Evolutionary conservation across 768 basidiomycete species (phyloP).

Genomic region (Xerocomellus dryophilus): DNA sequence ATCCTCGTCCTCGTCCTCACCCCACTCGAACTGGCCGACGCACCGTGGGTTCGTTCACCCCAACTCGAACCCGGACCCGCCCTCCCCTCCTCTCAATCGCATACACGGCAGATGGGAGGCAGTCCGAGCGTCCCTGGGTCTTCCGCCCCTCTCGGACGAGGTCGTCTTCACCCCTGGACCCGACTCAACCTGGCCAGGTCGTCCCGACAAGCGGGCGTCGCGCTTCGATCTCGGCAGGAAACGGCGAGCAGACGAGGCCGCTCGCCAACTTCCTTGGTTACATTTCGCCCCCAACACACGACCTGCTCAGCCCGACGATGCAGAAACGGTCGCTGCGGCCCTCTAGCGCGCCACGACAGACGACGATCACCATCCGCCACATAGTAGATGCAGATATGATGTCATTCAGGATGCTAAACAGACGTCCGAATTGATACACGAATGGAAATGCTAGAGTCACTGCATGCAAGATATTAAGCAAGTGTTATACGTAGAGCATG

Average conservation of each 20-base stretch:
- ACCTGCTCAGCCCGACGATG: not conserved
- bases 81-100: not conserved
- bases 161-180: not conserved
- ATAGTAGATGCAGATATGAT: not conserved
- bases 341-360: not conserved
- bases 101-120: slow-evolving; percentile 34
- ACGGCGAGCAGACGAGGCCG: slow-evolving; percentile 6
- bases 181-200: not conserved
- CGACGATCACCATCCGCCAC: not conserved
- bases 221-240: slow-evolving; percentile 26
- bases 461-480: slow-evolving; percentile 17
- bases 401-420: not conserved
- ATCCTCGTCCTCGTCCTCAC: not conserved
- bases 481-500: slow-evolving; percentile 8
- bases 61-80: not conserved
- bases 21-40: not conserved
- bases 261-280: slow-evolving; percentile 16
- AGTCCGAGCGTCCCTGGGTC: slow-evolving; percentile 31
- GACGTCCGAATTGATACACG: not conserved
- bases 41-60: not conserved
- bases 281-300: slow-evolving; percentile 20
- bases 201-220: slow-evolving; percentile 11
- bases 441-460: slow-evolving; percentile 11
- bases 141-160: slow-evolving; percentile 23
- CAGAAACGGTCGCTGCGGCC: not conserved